phyloP scores from a whole-genome alignment of 2,329 filamentous ascomycete genomes.

The Chaetomiaceae sp. region DNA sequence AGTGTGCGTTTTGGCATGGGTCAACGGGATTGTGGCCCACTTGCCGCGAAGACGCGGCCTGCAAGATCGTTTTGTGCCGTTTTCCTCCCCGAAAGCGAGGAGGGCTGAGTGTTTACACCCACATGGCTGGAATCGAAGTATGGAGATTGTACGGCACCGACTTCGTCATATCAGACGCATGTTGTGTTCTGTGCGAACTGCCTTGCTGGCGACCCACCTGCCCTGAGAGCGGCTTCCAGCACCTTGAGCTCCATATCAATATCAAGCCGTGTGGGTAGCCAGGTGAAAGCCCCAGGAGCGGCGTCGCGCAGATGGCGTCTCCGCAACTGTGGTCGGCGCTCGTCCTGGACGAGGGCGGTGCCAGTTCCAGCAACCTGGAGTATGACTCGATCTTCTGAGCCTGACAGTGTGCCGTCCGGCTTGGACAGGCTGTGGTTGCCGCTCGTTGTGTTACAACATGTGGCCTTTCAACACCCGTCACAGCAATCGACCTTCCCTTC shows the following conservation, averaged over 20 bases:
- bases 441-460: background rate
- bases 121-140: background rate
- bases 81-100: background rate
- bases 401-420: slow-evolving; percentile 1
- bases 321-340: too few relatives aligned
- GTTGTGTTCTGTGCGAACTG: background rate
- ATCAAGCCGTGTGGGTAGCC: slow-evolving; percentile 22
- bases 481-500: slow-evolving; percentile 17
- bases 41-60: slow-evolving; percentile 2
- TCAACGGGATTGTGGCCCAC: slow-evolving; percentile 1
- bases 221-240: slow-evolving; percentile 9
- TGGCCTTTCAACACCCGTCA: background rate
- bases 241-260: slow-evolving; percentile 20
- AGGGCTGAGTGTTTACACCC: background rate
- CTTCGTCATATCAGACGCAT: too few relatives aligned
- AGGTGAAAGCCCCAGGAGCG: slow-evolving; percentile 9
- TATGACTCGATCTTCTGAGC: background rate
- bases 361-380: background rate
- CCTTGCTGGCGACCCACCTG: background rate
- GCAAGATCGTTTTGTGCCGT: background rate
- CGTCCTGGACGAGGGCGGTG: background rate
- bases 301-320: slow-evolving; percentile 11
- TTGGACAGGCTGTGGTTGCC: background rate
- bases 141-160: too few relatives aligned
- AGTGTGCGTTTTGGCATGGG: slow-evolving; percentile 1